A percentile compares a stretch with the other conserved stretches of the same genome.
These are phyloP conservation scores for Mycena galopus DNA, from an alignment of 768 basidiomycete genomes.

Conservation along the genomic window DNA sequence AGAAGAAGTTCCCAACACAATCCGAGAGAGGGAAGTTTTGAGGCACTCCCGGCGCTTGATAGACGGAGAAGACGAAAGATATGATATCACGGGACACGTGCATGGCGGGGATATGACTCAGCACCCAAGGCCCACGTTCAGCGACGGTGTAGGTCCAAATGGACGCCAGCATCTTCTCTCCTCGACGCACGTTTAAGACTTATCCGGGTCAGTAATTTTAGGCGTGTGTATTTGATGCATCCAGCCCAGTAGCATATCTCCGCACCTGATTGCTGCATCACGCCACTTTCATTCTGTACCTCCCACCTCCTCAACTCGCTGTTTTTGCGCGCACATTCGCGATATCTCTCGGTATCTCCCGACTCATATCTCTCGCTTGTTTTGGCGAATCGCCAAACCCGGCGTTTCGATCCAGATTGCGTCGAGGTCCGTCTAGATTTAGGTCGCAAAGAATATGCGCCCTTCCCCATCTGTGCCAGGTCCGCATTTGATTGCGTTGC, in stretches of 20 bases:
- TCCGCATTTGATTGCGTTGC: background rate
- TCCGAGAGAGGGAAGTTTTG: background rate
- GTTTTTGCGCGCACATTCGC: background rate
- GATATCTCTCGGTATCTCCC: background rate
- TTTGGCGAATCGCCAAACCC: too few species aligned
- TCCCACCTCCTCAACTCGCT: background rate
- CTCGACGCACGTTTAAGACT: background rate
- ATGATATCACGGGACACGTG: constrained; percentile 17
- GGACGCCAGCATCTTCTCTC: background rate
- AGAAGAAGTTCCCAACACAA: background rate
- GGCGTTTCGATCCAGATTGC: too few species aligned
- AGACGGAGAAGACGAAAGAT: constrained; percentile 1
- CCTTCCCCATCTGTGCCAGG: too few species aligned
- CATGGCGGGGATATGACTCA: background rate
- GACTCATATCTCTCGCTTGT: background rate
- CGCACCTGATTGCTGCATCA: background rate
- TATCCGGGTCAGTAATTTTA: background rate
- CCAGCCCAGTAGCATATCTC: constrained; percentile 7
- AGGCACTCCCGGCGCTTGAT: background rate
- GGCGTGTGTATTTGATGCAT: constrained; percentile 8
- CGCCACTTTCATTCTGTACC: background rate
- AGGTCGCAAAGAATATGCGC: too few species aligned
- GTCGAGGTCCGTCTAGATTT: background rate
- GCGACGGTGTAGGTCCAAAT: background rate
- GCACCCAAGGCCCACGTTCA: background rate